Conservation (phyloP, 1,139 yeast species). For the Geotrichum restrictum region DNA sequence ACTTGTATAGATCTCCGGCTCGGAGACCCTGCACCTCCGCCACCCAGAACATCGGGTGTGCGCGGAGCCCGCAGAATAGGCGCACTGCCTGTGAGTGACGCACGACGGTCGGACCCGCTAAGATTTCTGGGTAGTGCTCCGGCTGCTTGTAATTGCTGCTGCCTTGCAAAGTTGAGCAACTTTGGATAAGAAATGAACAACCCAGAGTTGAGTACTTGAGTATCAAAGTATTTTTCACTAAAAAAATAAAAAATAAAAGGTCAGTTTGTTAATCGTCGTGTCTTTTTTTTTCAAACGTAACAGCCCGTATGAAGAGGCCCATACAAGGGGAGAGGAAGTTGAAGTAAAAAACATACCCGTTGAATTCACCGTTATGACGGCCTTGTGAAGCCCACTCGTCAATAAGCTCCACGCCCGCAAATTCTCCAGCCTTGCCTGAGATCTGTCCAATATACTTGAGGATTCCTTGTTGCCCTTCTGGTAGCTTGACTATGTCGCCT, state of each 20-base stretch:
- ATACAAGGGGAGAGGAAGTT: neutral
- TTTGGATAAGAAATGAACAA: slow-evolving; percentile 26
- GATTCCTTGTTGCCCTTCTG: slow-evolving; percentile 50
- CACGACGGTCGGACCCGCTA: neutral
- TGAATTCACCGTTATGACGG: slow-evolving; percentile 70
- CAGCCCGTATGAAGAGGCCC: neutral
- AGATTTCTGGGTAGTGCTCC: neutral
- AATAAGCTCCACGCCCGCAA: slow-evolving; percentile 80
- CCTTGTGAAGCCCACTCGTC: slow-evolving; percentile 66
- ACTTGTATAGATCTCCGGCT: slow-evolving; percentile 9
- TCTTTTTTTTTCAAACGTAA: neutral
- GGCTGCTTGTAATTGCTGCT: slow-evolving; percentile 7
- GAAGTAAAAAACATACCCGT: slow-evolving; percentile 38
- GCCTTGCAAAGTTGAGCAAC: slow-evolving; percentile 12
- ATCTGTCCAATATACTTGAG: slow-evolving; percentile 72
- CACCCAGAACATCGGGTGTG: slow-evolving; percentile 1
- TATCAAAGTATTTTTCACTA: slow-evolving; percentile 18
- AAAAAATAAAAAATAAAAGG: neutral
- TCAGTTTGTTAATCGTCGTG: too few species aligned
- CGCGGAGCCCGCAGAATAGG: slow-evolving; percentile 9
- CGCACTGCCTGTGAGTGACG: slow-evolving; percentile 5
- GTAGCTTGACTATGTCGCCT: slow-evolving; percentile 43
- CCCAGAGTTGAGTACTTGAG: slow-evolving; percentile 26
- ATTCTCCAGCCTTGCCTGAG: slow-evolving; percentile 68
- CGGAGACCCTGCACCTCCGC: neutral